phyloP scores from a whole-genome alignment of 2,329 filamentous ascomycete species.

The Triangularia setosa region DNA sequence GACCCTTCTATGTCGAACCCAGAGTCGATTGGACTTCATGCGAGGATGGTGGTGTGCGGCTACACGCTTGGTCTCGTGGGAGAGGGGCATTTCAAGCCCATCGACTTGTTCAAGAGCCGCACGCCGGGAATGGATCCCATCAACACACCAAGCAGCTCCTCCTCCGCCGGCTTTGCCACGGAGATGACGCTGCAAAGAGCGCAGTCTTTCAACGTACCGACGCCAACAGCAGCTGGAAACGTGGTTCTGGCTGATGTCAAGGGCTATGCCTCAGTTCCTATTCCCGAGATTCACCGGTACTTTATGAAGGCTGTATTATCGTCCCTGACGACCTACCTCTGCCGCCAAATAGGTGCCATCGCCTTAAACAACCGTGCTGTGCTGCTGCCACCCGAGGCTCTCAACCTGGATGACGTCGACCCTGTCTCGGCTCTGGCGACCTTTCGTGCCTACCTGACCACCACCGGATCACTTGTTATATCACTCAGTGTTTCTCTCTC shows the following conservation, averaged over 20 bases:
- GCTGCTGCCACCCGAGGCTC: slow-evolving; percentile 38
- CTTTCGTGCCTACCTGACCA: slow-evolving; percentile 53
- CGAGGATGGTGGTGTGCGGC: slow-evolving; percentile 41
- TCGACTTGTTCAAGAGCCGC: slow-evolving; percentile 44
- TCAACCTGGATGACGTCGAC: slow-evolving; percentile 30
- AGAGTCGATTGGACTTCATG: slow-evolving; percentile 33
- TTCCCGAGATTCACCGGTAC: slow-evolving; percentile 49
- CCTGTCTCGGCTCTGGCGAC: slow-evolving; percentile 43
- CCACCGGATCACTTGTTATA: slow-evolving; percentile 50
- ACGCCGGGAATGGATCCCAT: slow-evolving; percentile 36
- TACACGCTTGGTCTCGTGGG: slow-evolving; percentile 43
- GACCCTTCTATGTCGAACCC: slow-evolving; percentile 32
- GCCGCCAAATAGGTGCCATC: slow-evolving; percentile 44
- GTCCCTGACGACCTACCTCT: slow-evolving; percentile 49
- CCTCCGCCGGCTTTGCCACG: slow-evolving; percentile 38
- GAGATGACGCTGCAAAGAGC: slow-evolving; percentile 36
- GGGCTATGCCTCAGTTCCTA: slow-evolving; percentile 32
- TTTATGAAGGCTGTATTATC: slow-evolving; percentile 52
- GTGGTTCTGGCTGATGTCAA: slow-evolving; percentile 33
- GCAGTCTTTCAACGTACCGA: slow-evolving; percentile 28
- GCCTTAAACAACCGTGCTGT: slow-evolving; percentile 52
- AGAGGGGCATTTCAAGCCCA: slow-evolving; percentile 49
- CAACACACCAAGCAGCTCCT: slow-evolving; percentile 45
- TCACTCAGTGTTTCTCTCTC: slow-evolving; percentile 46
- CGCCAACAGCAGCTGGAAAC: slow-evolving; percentile 22